phyloP scores from a whole-genome alignment of 2,329 filamentous ascomycete genomes.

The Coniochaeta sp. region DNA sequence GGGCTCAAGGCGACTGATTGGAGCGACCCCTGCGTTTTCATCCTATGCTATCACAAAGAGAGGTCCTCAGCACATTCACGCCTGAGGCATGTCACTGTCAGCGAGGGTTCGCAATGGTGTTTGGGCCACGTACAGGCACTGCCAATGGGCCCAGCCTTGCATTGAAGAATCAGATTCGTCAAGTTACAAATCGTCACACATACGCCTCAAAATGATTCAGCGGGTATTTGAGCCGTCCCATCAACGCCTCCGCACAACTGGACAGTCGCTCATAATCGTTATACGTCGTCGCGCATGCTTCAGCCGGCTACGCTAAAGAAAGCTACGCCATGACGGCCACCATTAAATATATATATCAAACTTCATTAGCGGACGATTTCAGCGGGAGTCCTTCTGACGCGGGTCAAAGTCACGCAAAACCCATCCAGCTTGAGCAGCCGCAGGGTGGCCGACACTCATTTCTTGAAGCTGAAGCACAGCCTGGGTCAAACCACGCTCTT shows the following conservation, averaged over 20 bases:
- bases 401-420: not conserved
- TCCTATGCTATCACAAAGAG: no score
- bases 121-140: no score
- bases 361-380: no score
- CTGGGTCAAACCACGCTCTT: not conserved
- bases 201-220: not conserved
- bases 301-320: not conserved
- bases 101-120: no score
- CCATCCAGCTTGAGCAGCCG: not conserved
- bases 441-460: constrained; percentile 1
- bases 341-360: no score
- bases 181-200: not conserved
- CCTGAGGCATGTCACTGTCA: no score
- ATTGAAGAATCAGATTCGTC: not conserved
- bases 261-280: not conserved
- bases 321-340: no score
- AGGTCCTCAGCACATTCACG: no score
- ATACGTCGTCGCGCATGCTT: not conserved
- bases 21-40: no score
- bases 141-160: no score
- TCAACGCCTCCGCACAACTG: not conserved
- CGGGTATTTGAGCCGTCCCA: not conserved
- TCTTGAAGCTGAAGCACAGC: not conserved
- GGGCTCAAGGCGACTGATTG: no score
- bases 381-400: not conserved